Conservation (phyloP, 2,329 filamentous ascomycete species). For the Alternaria angustiovoidea region DNA sequence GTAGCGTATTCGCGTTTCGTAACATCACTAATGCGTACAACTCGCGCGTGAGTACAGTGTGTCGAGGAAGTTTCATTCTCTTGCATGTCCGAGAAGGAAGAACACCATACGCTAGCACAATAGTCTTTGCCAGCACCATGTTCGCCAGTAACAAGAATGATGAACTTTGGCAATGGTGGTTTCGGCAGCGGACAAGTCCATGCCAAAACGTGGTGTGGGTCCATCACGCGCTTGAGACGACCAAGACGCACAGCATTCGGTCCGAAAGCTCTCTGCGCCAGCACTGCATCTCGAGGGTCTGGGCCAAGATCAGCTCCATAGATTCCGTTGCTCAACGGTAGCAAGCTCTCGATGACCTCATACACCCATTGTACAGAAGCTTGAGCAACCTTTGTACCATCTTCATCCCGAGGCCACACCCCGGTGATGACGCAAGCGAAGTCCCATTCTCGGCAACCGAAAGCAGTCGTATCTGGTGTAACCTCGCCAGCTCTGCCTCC, state of each 20-base stretch:
- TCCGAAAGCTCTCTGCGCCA: constrained; percentile 66
- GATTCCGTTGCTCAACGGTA: constrained; percentile 60
- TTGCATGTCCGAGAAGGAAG: constrained; percentile 44
- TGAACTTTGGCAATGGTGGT: constrained; percentile 30
- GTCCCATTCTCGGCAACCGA: constrained; percentile 70
- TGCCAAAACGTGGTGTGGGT: constrained; percentile 62
- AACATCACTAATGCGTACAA: constrained; percentile 56
- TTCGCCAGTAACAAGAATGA: constrained; percentile 62
- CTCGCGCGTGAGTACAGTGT: background rate
- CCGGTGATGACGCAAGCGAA: constrained; percentile 71
- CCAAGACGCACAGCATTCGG: constrained; percentile 60
- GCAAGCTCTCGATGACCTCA: constrained; percentile 55
- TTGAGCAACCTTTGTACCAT: constrained; percentile 54
- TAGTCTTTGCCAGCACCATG: constrained; percentile 68
- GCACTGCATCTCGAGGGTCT: constrained; percentile 63
- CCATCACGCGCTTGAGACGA: constrained; percentile 59
- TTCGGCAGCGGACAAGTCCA: constrained; percentile 65
- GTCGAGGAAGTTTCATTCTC: constrained; percentile 22
- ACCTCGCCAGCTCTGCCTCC: constrained; percentile 62
- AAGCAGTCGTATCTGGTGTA: constrained; percentile 60
- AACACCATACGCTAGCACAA: constrained; percentile 63
- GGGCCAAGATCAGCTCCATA: constrained; percentile 71
- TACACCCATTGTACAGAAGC: constrained; percentile 65
- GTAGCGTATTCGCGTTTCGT: constrained; percentile 66
- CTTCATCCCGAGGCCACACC: constrained; percentile 65